These are phyloP conservation scores for Pyricularia grisea DNA, from an alignment of 2,329 filamentous ascomycete genomes.

Conservation along the genomic window DNA sequence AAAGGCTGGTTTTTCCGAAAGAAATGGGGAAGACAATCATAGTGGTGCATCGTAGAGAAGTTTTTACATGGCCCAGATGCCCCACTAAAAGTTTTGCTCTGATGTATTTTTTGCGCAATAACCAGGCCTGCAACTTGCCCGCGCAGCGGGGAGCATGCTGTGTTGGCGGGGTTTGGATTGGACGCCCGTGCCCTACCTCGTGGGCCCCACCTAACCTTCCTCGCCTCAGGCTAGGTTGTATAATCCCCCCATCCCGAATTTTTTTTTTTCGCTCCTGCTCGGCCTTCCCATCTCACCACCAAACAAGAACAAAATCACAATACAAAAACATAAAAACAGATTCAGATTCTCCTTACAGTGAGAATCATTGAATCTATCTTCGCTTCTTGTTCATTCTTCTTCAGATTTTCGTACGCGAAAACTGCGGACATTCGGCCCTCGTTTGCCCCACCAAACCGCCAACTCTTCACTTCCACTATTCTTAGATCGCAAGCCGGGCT, in stretches of 20 bases:
- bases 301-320: conserved; percentile 6
- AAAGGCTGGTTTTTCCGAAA: not conserved
- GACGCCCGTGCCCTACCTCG: conserved; percentile 6
- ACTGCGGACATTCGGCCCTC: conserved; percentile 25
- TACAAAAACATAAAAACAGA: not conserved
- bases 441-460: conserved; percentile 24
- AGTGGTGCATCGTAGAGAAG: not conserved
- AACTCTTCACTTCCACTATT: conserved; percentile 21
- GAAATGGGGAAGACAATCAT: not conserved
- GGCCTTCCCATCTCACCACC: conserved; percentile 3
- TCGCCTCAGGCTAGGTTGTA: conserved; percentile 3
- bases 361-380: conserved; percentile 6
- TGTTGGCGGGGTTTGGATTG: conserved; percentile 5
- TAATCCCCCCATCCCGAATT: conserved; percentile 6
- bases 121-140: not conserved
- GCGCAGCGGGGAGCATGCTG: not conserved
- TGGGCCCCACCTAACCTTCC: conserved; percentile 3
- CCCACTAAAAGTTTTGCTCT: not conserved
- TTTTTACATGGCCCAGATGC: not conserved
- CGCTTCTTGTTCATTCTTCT: not conserved
- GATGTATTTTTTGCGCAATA: not conserved
- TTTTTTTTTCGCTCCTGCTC: conserved; percentile 6
- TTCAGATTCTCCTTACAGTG: conserved; percentile 5
- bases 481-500: conserved; percentile 70
- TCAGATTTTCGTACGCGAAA: conserved; percentile 14